Conservation (phyloP, 176 grass and related monocot species). For the Oryza officinalis region DNA sequence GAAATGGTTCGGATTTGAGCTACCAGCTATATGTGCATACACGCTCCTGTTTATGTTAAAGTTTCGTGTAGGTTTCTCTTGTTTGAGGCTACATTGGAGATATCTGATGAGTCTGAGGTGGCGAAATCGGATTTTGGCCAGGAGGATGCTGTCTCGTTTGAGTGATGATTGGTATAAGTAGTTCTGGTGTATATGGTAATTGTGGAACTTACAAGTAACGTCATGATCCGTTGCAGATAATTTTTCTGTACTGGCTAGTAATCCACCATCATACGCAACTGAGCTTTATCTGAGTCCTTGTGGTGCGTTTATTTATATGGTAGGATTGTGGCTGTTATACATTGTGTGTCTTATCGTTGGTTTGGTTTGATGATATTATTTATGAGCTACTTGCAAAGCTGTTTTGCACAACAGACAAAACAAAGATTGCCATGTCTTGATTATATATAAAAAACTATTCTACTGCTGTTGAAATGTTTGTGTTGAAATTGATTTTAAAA, state of each 20-base stretch:
- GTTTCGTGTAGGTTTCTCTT: background rate
- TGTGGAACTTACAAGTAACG: background rate
- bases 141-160: background rate
- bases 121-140: background rate
- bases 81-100: background rate
- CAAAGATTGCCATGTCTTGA: background rate
- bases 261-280: background rate
- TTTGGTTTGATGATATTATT: slow-evolving; percentile 3
- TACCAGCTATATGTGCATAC: background rate
- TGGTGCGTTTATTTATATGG: slow-evolving; percentile 2
- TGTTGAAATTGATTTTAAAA: background rate
- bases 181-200: background rate
- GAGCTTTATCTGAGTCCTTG: background rate
- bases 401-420: background rate
- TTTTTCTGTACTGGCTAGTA: background rate
- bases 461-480: background rate
- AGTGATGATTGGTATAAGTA: background rate
- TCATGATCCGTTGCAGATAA: background rate
- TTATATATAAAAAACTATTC: background rate
- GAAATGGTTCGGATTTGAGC: background rate
- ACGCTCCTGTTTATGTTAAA: background rate
- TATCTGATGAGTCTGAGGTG: background rate
- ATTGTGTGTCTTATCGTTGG: background rate
- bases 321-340: background rate
- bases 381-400: background rate